A percentile compares a stretch with the other conserved stretches of the same genome.
These are phyloP conservation scores for Closterium sp. DNA, from an alignment of 139 green algal genomes.

Conservation along the genomic window DNA sequence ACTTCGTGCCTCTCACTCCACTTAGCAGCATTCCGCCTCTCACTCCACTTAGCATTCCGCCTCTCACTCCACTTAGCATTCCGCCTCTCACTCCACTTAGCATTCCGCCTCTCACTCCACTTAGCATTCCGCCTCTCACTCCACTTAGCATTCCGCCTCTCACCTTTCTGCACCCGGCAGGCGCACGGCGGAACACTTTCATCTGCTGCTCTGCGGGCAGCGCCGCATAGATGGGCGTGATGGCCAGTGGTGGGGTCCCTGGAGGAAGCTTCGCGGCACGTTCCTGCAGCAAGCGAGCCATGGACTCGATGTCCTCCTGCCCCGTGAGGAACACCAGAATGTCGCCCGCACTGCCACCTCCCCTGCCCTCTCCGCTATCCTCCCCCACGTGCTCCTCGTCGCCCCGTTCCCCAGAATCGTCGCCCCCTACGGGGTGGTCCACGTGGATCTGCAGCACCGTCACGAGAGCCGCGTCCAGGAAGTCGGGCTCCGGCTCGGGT, in stretches of 20 bases:
- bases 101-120: background rate
- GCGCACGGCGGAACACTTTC: slow-evolving; percentile 74
- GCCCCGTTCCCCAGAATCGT: too few relatives aligned
- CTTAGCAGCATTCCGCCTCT: too few relatives aligned
- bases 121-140: background rate
- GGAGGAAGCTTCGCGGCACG: slow-evolving; percentile 42
- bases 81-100: background rate
- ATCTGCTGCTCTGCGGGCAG: slow-evolving; percentile 71
- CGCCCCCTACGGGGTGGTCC: background rate
- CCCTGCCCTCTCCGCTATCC: background rate
- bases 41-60: too few relatives aligned
- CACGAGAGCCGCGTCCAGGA: slow-evolving; percentile 76
- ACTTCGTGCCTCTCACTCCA: too few relatives aligned
- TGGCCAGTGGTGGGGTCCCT: slow-evolving; percentile 57
- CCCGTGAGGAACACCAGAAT: slow-evolving; percentile 96
- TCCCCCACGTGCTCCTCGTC: too few relatives aligned
- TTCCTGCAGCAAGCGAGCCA: slow-evolving; percentile 79
- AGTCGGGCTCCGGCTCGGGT: slow-evolving; percentile 80
- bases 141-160: background rate
- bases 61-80: background rate
- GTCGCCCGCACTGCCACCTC: slow-evolving; percentile 59
- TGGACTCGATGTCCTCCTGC: slow-evolving; percentile 82
- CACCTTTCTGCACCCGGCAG: slow-evolving; percentile 80
- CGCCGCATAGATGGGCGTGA: slow-evolving; percentile 93
- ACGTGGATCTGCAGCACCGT: slow-evolving; percentile 73